Evolutionary conservation across 1,284 basidiomycete species (phyloP), one percentile per base, ranked within the genome.

Genomic region (Cryptococcus depauperatus): DNA sequence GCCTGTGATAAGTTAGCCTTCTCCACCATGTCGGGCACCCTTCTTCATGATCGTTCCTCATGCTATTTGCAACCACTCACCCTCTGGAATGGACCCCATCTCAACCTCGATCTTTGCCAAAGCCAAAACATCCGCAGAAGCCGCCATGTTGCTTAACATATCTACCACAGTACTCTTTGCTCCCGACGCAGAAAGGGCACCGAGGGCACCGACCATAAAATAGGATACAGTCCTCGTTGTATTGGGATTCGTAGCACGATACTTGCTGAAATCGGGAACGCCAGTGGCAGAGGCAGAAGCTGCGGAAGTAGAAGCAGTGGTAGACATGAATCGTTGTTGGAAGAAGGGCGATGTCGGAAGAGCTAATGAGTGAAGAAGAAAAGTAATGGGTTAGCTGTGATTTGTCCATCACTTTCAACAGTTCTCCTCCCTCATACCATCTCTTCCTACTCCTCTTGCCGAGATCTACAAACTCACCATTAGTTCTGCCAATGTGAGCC

Each of bases 61-160:
- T n/a, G n/a, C n/a, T n/a, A n/a, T n/a, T n/a, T n/a, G n/a, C n/a
- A n/a, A n/a, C 53, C 41, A 21, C 81, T 93, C 92, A 74, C 95
- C 95, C 78, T 96, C 89, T 29, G 95, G 93, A 64, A 99, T 98
- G 54, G 75, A 77, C 49, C 75, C 75, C 62, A 98, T 82, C 48
- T 93, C 91, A 53, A 99, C 82, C 74, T 99, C 95, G 52, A 97
- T 88, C 77, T 97, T 97, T 58, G 95, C 95, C 56, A 98, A 79
- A 42, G 95, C 95, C 59, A 98, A 81, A 40, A 99, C 93, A 69
- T 99, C 95, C 29, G 92, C 91, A 37, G 93, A 96, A 18, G 95
- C 95, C 48, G 86, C 79, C 88, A 99, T 92, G 57, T 90, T 92
- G 61, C 85, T 79, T 50, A 99, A 77, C 75, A 98, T 93, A 72